These are phyloP conservation scores for Blumeria graminis DNA, from an alignment of 2,329 filamentous ascomycete species.

Conservation along the genomic window DNA sequence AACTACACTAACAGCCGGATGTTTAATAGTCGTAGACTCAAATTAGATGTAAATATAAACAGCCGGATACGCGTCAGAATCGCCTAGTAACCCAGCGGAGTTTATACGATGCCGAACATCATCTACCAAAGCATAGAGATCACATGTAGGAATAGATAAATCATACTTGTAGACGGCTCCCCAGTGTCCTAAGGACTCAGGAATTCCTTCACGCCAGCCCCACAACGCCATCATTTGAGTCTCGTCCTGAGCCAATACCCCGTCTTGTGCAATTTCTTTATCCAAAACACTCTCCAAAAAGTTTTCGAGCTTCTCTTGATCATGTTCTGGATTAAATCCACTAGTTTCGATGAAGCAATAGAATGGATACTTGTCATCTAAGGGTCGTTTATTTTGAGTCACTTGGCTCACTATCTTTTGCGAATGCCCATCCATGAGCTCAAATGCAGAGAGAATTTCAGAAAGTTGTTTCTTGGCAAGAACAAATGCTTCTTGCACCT, in stretches of 20 bases:
- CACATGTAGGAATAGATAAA: constrained; percentile 68
- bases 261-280: constrained; percentile 65
- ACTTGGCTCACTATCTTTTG: constrained; percentile 56
- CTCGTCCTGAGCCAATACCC: constrained; percentile 79
- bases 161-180: constrained; percentile 98
- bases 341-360: constrained; percentile 95
- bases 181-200: constrained; percentile 69
- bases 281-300: constrained; percentile 88
- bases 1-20: constrained; percentile 75
- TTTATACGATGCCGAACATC: constrained; percentile 53
- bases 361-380: constrained; percentile 71
- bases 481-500: constrained; percentile 64
- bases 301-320: constrained; percentile 67
- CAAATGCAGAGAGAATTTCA: constrained; percentile 91
- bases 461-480: constrained; percentile 77
- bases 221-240: constrained; percentile 71
- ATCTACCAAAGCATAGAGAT: constrained; percentile 75
- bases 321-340: constrained; percentile 82
- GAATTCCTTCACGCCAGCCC: constrained; percentile 82
- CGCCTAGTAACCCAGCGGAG: constrained; percentile 52
- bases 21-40: no score
- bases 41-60: no score
- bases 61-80: constrained; percentile 48
- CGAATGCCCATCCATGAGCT: constrained; percentile 76
- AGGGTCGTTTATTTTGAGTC: constrained; percentile 51